phyloP scores from a whole-genome alignment of 345 rosid species.

The Lumnitzera littorea region DNA sequence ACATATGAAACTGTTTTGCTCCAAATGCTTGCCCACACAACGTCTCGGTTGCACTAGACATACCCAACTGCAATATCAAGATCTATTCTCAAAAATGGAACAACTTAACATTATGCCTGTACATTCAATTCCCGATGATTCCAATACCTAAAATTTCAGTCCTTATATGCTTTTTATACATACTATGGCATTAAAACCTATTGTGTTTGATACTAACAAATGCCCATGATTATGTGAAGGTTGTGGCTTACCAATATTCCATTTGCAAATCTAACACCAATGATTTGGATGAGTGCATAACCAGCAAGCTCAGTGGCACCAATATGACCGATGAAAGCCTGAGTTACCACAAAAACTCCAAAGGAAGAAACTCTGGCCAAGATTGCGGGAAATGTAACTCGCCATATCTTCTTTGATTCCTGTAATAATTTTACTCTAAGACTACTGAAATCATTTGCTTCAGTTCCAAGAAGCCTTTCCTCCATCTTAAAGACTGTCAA shows the following conservation, averaged over 20 bases:
- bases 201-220: too few relatives aligned
- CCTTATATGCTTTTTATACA: too few relatives aligned
- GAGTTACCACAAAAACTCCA: conserved; percentile 47
- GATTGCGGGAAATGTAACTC: conserved; percentile 45
- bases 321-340: conserved; percentile 42
- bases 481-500: conserved; percentile 11
- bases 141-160: too few relatives aligned
- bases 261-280: conserved; percentile 27
- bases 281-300: conserved; percentile 40
- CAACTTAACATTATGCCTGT: conserved; percentile 5
- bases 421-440: conserved; percentile 19
- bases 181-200: too few relatives aligned
- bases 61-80: conserved; percentile 20
- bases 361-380: conserved; percentile 34
- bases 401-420: conserved; percentile 36
- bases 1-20: conserved; percentile 24
- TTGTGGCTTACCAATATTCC: conserved; percentile 16
- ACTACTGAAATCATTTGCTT: background rate
- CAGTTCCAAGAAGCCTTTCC: conserved; percentile 21
- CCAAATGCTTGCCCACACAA: conserved; percentile 36
- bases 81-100: too few relatives aligned
- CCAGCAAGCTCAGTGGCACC: conserved; percentile 32
- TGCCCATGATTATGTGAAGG: too few relatives aligned
- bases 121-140: too few relatives aligned
- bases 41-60: conserved; percentile 35